Conservation (phyloP, 2,329 filamentous ascomycete species). For the Talaromyces albobiverticillius region DNA sequence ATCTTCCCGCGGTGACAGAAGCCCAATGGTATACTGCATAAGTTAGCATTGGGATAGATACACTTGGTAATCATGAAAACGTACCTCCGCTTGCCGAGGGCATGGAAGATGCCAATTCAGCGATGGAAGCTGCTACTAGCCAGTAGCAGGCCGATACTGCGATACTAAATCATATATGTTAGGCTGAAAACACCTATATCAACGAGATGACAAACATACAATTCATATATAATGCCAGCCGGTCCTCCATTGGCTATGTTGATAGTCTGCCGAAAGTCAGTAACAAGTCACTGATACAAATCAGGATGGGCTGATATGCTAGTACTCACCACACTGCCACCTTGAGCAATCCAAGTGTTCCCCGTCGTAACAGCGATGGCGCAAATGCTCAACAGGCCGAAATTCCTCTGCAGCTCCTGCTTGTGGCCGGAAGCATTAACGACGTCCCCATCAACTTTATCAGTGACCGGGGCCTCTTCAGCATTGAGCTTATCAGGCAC, state of each 20-base stretch:
- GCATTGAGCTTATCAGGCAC: slow-evolving; percentile 23
- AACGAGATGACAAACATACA: slow-evolving; percentile 31
- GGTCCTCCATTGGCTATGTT: slow-evolving; percentile 62
- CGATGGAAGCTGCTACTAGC: slow-evolving; percentile 57
- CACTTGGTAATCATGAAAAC: slow-evolving; percentile 14
- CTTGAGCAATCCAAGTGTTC: slow-evolving; percentile 64
- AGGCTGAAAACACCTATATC: not conserved
- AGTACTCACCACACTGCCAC: slow-evolving; percentile 57
- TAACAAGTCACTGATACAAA: slow-evolving; percentile 1
- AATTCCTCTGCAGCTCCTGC: slow-evolving; percentile 63
- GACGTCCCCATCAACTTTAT: slow-evolving; percentile 34
- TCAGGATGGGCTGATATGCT: not conserved
- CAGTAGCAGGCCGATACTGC: slow-evolving; percentile 54
- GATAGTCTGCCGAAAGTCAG: slow-evolving; percentile 34
- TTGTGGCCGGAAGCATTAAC: slow-evolving; percentile 64
- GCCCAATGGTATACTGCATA: slow-evolving; percentile 59
- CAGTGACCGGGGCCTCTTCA: slow-evolving; percentile 25
- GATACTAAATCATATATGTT: slow-evolving; percentile 33
- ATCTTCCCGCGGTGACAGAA: slow-evolving; percentile 55
- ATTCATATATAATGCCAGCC: slow-evolving; percentile 62
- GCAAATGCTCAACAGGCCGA: slow-evolving; percentile 58
- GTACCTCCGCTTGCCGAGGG: slow-evolving; percentile 56
- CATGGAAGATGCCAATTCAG: slow-evolving; percentile 60
- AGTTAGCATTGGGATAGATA: not conserved
- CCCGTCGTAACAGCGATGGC: slow-evolving; percentile 61